Conservation (phyloP, 1,139 yeast genomes). For the Zygoascus meyerae region DNA sequence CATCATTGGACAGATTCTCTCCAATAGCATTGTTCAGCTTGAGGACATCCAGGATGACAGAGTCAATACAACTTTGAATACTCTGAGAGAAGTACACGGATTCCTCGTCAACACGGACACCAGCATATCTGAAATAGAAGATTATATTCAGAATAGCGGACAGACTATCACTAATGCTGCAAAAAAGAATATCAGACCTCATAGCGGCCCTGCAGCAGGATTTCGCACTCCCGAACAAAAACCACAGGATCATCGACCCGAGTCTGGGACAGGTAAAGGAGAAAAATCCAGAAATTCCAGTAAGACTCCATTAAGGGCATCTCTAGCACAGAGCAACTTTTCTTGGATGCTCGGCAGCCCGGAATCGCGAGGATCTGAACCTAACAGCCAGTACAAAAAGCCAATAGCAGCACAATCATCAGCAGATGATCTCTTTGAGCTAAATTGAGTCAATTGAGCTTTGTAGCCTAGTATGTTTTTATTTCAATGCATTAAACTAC, state of each 20-base stretch:
- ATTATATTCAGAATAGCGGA: not conserved
- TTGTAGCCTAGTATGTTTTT: too few species aligned
- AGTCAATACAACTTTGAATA: not conserved
- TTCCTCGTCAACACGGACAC: conserved; percentile 1
- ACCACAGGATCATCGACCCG: too few species aligned
- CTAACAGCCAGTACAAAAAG: conserved; percentile 6
- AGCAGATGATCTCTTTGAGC: conserved; percentile 14
- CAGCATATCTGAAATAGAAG: not conserved
- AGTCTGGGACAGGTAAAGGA: not conserved
- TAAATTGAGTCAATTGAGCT: conserved; percentile 7
- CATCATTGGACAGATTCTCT: conserved; percentile 2
- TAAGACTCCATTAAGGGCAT: conserved; percentile 16
- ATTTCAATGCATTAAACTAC: too few species aligned
- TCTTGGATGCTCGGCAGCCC: conserved; percentile 22
- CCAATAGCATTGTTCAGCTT: conserved; percentile 1
- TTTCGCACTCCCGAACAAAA: not conserved
- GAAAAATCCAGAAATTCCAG: not conserved
- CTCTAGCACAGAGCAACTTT: conserved; percentile 22
- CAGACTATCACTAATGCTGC: not conserved
- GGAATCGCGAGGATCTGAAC: conserved; percentile 9
- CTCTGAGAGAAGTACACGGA: not conserved
- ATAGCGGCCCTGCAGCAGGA: not conserved
- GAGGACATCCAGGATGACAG: not conserved
- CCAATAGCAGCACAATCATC: not conserved
- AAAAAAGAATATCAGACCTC: not conserved